A percentile compares a stretch with the other conserved stretches of the same genome.
These are phyloP conservation scores for Yamadazyma triangularis DNA, from an alignment of 1,139 yeast genomes.

Conservation along the genomic window DNA sequence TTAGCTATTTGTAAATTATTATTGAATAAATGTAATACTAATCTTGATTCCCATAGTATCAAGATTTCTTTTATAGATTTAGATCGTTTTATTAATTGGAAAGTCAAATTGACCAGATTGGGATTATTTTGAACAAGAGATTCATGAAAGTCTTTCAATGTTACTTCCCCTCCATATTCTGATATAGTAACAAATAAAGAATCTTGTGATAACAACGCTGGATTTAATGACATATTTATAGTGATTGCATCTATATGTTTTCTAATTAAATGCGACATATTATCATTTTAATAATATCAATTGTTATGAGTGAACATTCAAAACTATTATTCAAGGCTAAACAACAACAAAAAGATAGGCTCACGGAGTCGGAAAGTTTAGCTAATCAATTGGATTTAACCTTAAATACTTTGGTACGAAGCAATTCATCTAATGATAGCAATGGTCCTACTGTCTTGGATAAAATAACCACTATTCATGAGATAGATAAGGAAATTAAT, in stretches of 20 bases:
- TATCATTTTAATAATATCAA: too few species aligned
- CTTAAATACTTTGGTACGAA: slow-evolving; percentile 19
- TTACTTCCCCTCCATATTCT: background rate
- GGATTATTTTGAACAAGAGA: slow-evolving; percentile 2
- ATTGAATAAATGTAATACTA: slow-evolving; percentile 27
- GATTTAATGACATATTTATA: slow-evolving; percentile 1
- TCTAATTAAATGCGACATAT: too few species aligned
- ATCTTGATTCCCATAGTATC: slow-evolving; percentile 36
- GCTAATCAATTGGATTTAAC: slow-evolving; percentile 26
- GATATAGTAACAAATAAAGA: background rate
- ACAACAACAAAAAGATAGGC: slow-evolving; percentile 24
- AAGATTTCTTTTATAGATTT: slow-evolving; percentile 10
- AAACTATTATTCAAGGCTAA: slow-evolving; percentile 12
- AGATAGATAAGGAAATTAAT: slow-evolving; percentile 35
- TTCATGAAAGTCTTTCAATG: slow-evolving; percentile 2
- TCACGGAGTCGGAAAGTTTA: slow-evolving; percentile 24
- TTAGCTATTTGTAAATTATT: slow-evolving; percentile 28
- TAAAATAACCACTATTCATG: slow-evolving; percentile 43
- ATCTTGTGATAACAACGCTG: slow-evolving; percentile 1
- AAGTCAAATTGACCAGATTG: slow-evolving; percentile 7
- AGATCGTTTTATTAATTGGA: slow-evolving; percentile 11
- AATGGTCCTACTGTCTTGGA: slow-evolving; percentile 29
- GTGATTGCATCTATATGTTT: too few species aligned
- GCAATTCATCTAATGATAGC: slow-evolving; percentile 22
- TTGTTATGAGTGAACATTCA: slow-evolving; percentile 1